phyloP scores from a whole-genome alignment of 2,329 filamentous ascomycete species.

The Colletotrichum horii region DNA sequence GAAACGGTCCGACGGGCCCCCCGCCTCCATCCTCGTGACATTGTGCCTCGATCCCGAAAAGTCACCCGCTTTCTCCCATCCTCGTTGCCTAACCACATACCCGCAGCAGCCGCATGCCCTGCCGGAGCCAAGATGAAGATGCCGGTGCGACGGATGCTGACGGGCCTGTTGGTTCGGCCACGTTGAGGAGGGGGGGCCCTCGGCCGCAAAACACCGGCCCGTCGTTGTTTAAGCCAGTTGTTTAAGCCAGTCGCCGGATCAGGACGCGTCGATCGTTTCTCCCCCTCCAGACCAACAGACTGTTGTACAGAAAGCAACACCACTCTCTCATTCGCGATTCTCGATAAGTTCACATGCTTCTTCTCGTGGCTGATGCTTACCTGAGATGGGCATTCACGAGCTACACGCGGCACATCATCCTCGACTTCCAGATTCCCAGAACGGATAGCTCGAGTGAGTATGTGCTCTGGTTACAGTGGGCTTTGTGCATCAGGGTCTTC shows the following conservation, averaged over 20 bases:
- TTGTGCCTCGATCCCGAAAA: not conserved
- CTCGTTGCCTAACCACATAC: not conserved
- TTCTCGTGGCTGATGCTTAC: slow-evolving; percentile 10
- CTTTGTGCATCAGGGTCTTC: slow-evolving; percentile 17
- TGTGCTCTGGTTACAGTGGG: not conserved
- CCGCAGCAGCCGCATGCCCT: not conserved
- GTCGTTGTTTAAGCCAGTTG: not conserved
- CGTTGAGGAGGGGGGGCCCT: not conserved
- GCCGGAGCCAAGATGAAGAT: slow-evolving; percentile 4
- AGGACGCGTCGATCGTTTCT: not conserved
- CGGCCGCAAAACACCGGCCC: not conserved
- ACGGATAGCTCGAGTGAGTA: not conserved
- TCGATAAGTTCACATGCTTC: not conserved
- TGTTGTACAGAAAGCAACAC: not conserved
- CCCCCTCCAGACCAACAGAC: not conserved
- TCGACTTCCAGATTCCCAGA: not conserved
- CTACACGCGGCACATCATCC: not conserved
- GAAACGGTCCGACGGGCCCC: slow-evolving; percentile 2
- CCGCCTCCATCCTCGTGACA: slow-evolving; percentile 3
- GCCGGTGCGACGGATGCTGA: not conserved
- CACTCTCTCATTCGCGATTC: not conserved
- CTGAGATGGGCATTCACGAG: not conserved
- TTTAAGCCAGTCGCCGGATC: not conserved
- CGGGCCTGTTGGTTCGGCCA: not conserved
- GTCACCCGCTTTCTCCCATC: not conserved